phyloP scores from a whole-genome alignment of 2,329 filamentous ascomycete genomes.

The Davidsoniella virescens region DNA sequence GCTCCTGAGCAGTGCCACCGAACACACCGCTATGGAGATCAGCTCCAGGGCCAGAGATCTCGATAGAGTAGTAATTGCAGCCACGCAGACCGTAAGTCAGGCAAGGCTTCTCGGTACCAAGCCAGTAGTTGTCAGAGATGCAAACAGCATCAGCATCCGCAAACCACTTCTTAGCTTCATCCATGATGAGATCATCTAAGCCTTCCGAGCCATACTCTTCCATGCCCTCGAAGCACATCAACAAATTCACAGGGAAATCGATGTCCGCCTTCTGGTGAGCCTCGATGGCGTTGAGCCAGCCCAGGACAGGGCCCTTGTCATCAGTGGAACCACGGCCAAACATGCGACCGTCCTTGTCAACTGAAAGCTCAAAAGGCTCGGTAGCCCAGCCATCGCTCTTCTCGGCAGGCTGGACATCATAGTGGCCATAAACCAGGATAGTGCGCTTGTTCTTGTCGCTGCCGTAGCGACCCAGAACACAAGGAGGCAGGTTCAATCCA shows the following conservation, averaged over 20 bases:
- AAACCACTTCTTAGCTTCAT: constrained; percentile 87
- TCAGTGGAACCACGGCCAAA: constrained; percentile 90
- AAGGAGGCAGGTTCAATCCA: constrained; percentile 78
- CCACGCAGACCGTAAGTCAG: constrained; percentile 92
- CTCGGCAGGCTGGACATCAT: constrained; percentile 91
- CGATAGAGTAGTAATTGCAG: constrained; percentile 93
- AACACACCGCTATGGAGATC: constrained; percentile 96
- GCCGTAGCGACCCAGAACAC: constrained; percentile 82
- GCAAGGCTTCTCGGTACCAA: constrained; percentile 96
- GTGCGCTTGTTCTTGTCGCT: constrained; percentile 85
- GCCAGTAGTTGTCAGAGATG: constrained; percentile 99
- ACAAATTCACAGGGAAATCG: constrained; percentile 89
- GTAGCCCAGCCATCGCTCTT: constrained; percentile 92
- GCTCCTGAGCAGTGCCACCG: constrained; percentile 89
- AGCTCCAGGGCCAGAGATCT: constrained; percentile 77
- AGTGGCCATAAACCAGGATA: constrained; percentile 94
- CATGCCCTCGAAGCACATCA: constrained; percentile 99
- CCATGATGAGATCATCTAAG: constrained; percentile 82
- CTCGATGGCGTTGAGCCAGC: constrained; percentile 96
- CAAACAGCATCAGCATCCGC: constrained; percentile 91
- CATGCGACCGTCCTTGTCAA: constrained; percentile 89
- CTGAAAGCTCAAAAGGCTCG: constrained; percentile 75
- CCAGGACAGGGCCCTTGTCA: constrained; percentile 92
- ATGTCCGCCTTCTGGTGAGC: constrained; percentile 89
- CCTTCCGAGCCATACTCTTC: constrained; percentile 97